phyloP scores from a whole-genome alignment of 2,329 filamentous ascomycete species.

The Dendrostoma leiphaemia region DNA sequence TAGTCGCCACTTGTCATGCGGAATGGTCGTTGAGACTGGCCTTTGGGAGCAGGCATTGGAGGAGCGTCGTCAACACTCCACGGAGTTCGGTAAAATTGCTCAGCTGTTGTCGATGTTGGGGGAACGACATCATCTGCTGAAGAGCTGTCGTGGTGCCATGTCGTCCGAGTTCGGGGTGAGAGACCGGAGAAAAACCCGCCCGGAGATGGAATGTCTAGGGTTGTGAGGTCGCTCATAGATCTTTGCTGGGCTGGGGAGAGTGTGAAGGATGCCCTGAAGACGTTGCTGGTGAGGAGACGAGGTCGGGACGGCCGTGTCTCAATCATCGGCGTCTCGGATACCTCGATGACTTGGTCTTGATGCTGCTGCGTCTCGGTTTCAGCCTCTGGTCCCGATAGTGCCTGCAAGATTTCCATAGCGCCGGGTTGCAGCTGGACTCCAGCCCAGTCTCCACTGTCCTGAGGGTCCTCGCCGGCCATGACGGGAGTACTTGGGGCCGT shows the following conservation, averaged over 20 bases:
- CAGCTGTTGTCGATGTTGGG: constrained; percentile 86
- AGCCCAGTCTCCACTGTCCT: constrained; percentile 63
- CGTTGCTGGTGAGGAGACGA: constrained; percentile 46
- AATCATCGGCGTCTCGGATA: constrained; percentile 41
- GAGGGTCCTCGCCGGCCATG: constrained; percentile 54
- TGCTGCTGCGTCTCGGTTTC: constrained; percentile 60
- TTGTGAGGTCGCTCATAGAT: constrained; percentile 71
- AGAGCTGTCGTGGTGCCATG: constrained; percentile 67
- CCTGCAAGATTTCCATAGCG: constrained; percentile 77
- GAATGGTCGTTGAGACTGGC: constrained; percentile 34
- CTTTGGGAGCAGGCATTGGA: constrained; percentile 28
- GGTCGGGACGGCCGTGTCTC: constrained; percentile 54
- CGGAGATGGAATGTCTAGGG: constrained; percentile 85
- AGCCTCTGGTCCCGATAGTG: constrained; percentile 59
- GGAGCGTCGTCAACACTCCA: constrained; percentile 56
- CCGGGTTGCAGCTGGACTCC: constrained; percentile 75
- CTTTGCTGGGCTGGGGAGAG: constrained; percentile 50
- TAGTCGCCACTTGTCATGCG: constrained; percentile 34
- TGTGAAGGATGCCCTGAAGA: constrained; percentile 28
- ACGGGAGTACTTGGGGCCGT: constrained; percentile 85
- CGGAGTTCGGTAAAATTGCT: constrained; percentile 84
- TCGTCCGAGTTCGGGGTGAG: constrained; percentile 70
- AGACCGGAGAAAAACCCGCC: constrained; percentile 89
- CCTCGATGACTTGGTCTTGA: constrained; percentile 53
- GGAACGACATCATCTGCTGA: constrained; percentile 51